These are phyloP conservation scores for Salix exigua DNA, from an alignment of 345 rosid species.

Conservation along the genomic window DNA sequence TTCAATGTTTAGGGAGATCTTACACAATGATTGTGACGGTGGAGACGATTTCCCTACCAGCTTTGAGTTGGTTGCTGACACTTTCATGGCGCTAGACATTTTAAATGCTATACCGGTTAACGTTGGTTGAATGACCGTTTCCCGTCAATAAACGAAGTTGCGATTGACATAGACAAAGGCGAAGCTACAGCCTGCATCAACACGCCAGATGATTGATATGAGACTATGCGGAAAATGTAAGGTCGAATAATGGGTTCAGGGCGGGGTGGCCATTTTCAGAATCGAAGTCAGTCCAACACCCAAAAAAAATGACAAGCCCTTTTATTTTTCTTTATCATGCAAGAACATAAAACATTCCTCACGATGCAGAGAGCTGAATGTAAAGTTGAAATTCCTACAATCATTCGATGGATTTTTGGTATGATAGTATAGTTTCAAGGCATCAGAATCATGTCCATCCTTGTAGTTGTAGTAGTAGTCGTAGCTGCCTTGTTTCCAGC, in stretches of 20 bases:
- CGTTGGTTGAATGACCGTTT: background rate
- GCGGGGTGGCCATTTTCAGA: background rate
- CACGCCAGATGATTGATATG: background rate
- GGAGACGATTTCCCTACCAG: constrained; percentile 5
- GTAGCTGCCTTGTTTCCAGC: background rate
- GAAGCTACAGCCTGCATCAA: background rate
- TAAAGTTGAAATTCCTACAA: background rate
- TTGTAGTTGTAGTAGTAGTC: background rate
- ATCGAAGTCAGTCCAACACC: background rate
- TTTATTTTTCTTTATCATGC: no score
- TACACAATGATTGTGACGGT: constrained; percentile 19
- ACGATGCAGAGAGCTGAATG: background rate
- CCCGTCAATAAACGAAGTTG: background rate
- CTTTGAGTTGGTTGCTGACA: constrained; percentile 15
- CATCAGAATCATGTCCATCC: background rate
- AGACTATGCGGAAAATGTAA: background rate
- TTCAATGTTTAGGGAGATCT: background rate
- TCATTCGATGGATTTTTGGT: background rate
- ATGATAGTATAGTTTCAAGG: background rate
- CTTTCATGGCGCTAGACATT: constrained; percentile 16
- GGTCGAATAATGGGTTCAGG: background rate
- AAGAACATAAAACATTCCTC: background rate
- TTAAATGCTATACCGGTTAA: background rate
- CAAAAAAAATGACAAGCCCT: background rate
- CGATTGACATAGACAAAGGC: background rate